These are phyloP conservation scores for Backusella macrospora DNA, from an alignment of 192 early-diverging fungal genomes.

Conservation along the genomic window DNA sequence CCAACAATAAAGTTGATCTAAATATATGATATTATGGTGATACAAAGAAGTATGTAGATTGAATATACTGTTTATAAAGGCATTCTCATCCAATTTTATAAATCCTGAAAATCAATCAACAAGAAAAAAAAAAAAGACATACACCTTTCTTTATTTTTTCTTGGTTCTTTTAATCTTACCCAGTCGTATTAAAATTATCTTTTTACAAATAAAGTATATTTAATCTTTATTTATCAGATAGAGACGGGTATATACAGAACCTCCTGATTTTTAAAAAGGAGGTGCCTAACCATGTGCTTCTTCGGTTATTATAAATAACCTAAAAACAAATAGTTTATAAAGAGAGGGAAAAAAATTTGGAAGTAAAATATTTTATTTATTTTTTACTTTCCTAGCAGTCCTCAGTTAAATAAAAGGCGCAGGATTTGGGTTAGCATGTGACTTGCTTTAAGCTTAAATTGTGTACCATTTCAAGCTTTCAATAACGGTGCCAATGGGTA, in stretches of 20 bases:
- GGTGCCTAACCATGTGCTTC: not conserved
- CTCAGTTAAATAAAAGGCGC: not conserved
- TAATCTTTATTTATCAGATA: constrained; percentile 1
- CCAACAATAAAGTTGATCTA: not conserved
- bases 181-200: not conserved
- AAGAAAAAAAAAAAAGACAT: not conserved
- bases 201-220: not conserved
- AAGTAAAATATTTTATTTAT: not conserved
- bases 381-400: not conserved
- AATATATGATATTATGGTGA: not conserved
- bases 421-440: too few relatives aligned
- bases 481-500: too few relatives aligned
- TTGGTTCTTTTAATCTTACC: constrained; percentile 15
- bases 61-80: constrained; percentile 14
- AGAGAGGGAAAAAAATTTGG: not conserved
- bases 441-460: too few relatives aligned
- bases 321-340: not conserved
- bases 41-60: constrained; percentile 13
- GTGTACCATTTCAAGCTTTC: too few relatives aligned
- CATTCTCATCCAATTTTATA: constrained; percentile 1
- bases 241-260: not conserved
- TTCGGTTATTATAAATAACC: not conserved
- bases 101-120: constrained; percentile 7
- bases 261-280: not conserved
- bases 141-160: not conserved